Evolutionary conservation across 495 filamentous ascomycete species (phyloP), one percentile per base, ranked within the genome.

Genomic region (Delitschia confertaspora): DNA sequence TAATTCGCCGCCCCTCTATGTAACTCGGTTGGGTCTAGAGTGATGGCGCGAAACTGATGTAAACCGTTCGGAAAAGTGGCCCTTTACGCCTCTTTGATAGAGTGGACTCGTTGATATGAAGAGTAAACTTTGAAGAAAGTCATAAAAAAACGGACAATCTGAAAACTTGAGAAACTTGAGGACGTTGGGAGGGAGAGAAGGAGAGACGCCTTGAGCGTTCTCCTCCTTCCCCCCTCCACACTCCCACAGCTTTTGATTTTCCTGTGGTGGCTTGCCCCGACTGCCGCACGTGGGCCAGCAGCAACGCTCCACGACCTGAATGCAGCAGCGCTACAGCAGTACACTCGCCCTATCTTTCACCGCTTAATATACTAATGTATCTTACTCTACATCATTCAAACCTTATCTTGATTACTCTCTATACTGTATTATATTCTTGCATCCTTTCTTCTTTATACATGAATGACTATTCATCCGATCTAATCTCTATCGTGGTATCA

Each of bases 401-500:
- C 31, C 42, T 18, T 45, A 21, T 27, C n/a, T n/a, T n/a, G n/a
- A n/a, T n/a, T n/a, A n/a, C n/a, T n/a, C n/a, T n/a, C n/a, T n/a
- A n/a, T n/a, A n/a, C n/a, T n/a, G n/a, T n/a, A n/a, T n/a, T n/a
- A n/a, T n/a, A n/a, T n/a, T n/a, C n/a, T n/a, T n/a, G n/a, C n/a
- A n/a, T n/a, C n/a, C n/a, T n/a, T n/a, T n/a, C n/a, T n/a, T n/a
- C n/a, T n/a, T n/a, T n/a, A n/a, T n/a, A 31, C 16, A 14, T 6
- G 29, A 31, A 2, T 11, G 16, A n/a, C 16, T 11, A 11, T 31
- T 31, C 29, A 31, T 31, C 11, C 29, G 11, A 31, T 31, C 45
- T 7, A 41, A 20, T 42, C 30, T 47, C 49, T 47, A 47, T 47
- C 24, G 23, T 55, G 51, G 51, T 55, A 55, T 55, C 46, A 33